Conservation (phyloP, 257 asterid genomes). For the Galeopsis tetrahit region DNA sequence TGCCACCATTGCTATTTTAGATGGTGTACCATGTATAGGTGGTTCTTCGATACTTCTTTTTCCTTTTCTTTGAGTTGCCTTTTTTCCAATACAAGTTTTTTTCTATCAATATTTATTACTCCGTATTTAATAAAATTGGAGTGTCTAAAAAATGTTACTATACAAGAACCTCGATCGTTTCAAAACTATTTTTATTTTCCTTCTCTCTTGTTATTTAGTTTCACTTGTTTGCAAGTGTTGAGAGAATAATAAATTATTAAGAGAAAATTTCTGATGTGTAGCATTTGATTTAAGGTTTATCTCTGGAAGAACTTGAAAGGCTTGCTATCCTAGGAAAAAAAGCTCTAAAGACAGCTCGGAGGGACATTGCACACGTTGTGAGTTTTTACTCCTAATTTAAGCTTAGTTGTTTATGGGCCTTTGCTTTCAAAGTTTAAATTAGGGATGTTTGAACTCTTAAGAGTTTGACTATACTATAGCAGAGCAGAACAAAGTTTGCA, state of each 20-base stretch:
- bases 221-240: slow-evolving; percentile 19
- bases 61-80: slow-evolving; percentile 19
- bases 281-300: slow-evolving; percentile 58
- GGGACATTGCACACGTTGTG: slow-evolving; percentile 95
- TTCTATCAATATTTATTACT: slow-evolving; percentile 3
- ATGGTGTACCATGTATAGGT: slow-evolving; percentile 87
- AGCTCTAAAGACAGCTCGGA: slow-evolving; percentile 86
- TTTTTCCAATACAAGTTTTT: slow-evolving; percentile 24
- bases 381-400: slow-evolving; percentile 42
- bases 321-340: slow-evolving; percentile 77
- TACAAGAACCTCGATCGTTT: background rate
- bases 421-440: slow-evolving; percentile 20
- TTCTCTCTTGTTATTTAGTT: slow-evolving; percentile 5
- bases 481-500: background rate
- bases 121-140: background rate
- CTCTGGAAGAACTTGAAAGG: slow-evolving; percentile 73
- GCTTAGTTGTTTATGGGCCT: slow-evolving; percentile 17
- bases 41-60: slow-evolving; percentile 29
- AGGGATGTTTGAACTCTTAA: background rate
- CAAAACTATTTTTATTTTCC: background rate
- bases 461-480: background rate
- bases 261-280: slow-evolving; percentile 10
- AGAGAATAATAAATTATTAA: background rate
- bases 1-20: slow-evolving; percentile 90
- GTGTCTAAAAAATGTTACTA: slow-evolving; percentile 3